These are phyloP conservation scores for Skeletonema marinoi DNA, from an alignment of 108 stramenopile genomes.

Conservation along the genomic window DNA sequence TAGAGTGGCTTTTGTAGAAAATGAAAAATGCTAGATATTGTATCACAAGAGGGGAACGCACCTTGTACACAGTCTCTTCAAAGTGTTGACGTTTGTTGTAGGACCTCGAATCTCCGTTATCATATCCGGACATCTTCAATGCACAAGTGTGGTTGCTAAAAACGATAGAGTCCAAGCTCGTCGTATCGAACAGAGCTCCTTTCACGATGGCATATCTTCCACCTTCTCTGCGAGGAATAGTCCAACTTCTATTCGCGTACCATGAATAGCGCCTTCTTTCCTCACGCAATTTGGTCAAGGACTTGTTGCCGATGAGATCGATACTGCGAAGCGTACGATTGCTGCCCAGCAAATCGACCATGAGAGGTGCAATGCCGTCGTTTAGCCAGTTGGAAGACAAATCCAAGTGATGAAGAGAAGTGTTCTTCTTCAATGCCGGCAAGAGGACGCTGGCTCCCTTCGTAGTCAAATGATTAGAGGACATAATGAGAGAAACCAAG, in stretches of 20 bases:
- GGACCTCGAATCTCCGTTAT: not conserved
- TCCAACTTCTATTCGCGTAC: not conserved
- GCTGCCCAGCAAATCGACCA: not conserved
- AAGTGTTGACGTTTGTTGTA: too few species aligned
- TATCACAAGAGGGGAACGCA: not conserved
- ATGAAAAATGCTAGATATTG: too few species aligned
- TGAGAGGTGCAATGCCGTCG: not conserved
- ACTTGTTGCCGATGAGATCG: not conserved
- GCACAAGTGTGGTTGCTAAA: constrained; percentile 16
- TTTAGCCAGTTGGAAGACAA: not conserved
- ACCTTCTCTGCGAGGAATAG: not conserved
- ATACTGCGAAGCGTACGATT: not conserved
- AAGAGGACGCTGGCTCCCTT: not conserved
- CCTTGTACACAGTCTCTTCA: not conserved
- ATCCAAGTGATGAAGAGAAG: not conserved
- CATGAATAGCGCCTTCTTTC: not conserved
- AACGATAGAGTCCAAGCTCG: not conserved
- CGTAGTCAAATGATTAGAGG: not conserved
- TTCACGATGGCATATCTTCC: not conserved
- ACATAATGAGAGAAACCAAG: not conserved
- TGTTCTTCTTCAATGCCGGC: not conserved
- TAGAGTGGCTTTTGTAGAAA: too few species aligned
- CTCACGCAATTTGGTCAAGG: not conserved
- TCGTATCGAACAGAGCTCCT: constrained; percentile 7
- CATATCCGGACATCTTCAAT: not conserved